A percentile compares a stretch with the other conserved stretches of the same genome.
Evolutionary conservation across 129 eudicot species (phyloP).

Genomic region (Helianthus tuberosus): DNA sequence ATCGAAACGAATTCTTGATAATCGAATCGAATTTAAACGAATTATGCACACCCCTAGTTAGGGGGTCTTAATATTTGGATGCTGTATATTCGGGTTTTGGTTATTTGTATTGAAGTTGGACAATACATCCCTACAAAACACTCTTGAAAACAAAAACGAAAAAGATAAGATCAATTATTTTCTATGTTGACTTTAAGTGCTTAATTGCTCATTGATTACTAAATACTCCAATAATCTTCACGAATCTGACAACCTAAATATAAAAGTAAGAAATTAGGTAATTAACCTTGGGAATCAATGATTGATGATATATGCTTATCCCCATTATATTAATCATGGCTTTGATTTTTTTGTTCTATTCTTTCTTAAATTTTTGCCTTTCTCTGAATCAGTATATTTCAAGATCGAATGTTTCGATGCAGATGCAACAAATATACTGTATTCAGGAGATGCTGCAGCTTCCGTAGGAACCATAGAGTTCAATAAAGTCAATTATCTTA

Average conservation of each 20-base stretch:
- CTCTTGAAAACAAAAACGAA: not conserved
- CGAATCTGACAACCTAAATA: slow-evolving; percentile 13
- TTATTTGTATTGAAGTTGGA: not conserved
- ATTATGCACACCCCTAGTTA: no score
- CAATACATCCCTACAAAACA: not conserved
- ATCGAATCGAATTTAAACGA: no score
- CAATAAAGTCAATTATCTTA: slow-evolving; percentile 30
- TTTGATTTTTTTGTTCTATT: slow-evolving; percentile 16
- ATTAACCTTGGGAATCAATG: slow-evolving; percentile 22
- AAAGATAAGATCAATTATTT: slow-evolving; percentile 6
- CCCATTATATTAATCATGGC: slow-evolving; percentile 32
- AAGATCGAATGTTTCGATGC: slow-evolving; percentile 32
- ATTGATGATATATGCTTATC: not conserved
- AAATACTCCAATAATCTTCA: slow-evolving; percentile 24
- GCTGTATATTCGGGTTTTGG: not conserved
- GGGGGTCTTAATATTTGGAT: not conserved
- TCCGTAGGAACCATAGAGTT: slow-evolving; percentile 48
- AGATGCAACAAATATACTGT: slow-evolving; percentile 36
- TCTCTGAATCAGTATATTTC: slow-evolving; percentile 38
- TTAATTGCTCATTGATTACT: slow-evolving; percentile 19
- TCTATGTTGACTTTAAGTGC: slow-evolving; percentile 29
- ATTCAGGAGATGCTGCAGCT: slow-evolving; percentile 47
- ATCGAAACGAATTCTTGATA: no score
- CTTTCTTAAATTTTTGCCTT: slow-evolving; percentile 27
- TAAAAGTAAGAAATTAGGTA: slow-evolving; percentile 14